A percentile compares a stretch with the other conserved stretches of the same genome.
Conservation (phyloP, 257 asterid genomes). For the Primulina eburnea region DNA sequence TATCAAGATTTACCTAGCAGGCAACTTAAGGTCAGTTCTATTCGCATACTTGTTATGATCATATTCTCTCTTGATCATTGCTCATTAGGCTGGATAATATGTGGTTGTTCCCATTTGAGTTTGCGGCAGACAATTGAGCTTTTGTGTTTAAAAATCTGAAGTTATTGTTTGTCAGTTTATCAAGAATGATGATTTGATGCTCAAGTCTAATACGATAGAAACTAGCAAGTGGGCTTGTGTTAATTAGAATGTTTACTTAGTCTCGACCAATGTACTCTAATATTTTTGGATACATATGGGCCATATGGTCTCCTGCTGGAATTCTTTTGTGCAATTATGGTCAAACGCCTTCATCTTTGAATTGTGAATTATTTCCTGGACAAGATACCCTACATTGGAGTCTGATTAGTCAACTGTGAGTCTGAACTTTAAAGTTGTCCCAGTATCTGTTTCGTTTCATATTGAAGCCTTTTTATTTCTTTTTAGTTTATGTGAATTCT, state of each 20-base stretch:
- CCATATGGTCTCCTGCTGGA: neutral
- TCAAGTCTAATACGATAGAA: neutral
- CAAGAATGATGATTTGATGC: neutral
- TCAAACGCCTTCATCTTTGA: neutral
- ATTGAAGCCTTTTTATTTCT: neutral
- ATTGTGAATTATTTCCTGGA: neutral
- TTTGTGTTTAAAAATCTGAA: neutral
- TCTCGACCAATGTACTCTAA: neutral
- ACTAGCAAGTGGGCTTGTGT: neutral
- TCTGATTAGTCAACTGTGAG: neutral
- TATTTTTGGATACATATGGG: neutral
- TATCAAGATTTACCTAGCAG: constrained; percentile 91
- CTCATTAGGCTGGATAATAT: constrained; percentile 7
- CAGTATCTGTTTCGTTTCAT: neutral
- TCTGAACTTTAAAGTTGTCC: neutral
- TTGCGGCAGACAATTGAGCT: constrained; percentile 1
- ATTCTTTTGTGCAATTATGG: neutral
- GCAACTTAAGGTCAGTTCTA: constrained; percentile 73
- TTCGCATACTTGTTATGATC: constrained; percentile 10
- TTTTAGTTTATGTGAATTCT: neutral
- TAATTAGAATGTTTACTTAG: neutral
- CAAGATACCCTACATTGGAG: neutral
- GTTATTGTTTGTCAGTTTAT: neutral
- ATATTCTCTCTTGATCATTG: neutral
- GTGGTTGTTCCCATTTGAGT: constrained; percentile 11